Conservation (phyloP, 352 stramenopile genomes). For the Phytophthora lateralis region DNA sequence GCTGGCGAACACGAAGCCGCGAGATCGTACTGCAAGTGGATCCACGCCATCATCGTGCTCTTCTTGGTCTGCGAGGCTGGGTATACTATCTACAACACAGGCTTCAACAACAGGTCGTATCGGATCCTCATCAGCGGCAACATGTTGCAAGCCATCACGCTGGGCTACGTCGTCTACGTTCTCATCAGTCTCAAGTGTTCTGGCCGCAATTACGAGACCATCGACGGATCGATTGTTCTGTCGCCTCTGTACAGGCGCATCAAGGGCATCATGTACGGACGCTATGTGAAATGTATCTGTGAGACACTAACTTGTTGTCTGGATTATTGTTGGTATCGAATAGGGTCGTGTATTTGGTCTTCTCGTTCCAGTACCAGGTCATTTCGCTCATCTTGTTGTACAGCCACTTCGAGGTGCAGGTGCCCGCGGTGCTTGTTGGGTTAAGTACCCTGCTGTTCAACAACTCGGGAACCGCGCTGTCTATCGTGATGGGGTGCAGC, state of each 20-base stretch:
- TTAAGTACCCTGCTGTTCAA: constrained; percentile 50
- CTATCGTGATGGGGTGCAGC: constrained; percentile 52
- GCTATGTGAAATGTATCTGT: not conserved
- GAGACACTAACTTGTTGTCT: constrained; percentile 1
- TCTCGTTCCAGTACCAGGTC: constrained; percentile 56
- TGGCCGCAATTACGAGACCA: constrained; percentile 57
- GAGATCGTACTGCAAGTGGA: constrained; percentile 40
- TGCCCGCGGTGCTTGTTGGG: constrained; percentile 42
- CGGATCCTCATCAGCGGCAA: constrained; percentile 49
- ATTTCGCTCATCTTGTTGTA: constrained; percentile 50
- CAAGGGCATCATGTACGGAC: constrained; percentile 62
- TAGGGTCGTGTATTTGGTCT: constrained; percentile 51
- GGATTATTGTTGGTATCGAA: not conserved
- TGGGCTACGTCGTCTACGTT: constrained; percentile 48
- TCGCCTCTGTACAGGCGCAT: constrained; percentile 66
- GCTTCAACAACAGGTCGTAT: constrained; percentile 42
- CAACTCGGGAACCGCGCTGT: constrained; percentile 48
- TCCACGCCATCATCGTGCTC: constrained; percentile 38
- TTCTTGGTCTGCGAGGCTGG: constrained; percentile 44
- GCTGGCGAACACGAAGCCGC: constrained; percentile 27
- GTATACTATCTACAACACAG: constrained; percentile 47
- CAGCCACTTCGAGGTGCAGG: constrained; percentile 35
- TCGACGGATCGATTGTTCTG: constrained; percentile 46
- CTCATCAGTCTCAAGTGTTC: constrained; percentile 49
- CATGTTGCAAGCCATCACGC: constrained; percentile 45